Evolutionary conservation across 1,284 basidiomycete species (phyloP).

Genomic region (Salmacisia buchloeana): DNA sequence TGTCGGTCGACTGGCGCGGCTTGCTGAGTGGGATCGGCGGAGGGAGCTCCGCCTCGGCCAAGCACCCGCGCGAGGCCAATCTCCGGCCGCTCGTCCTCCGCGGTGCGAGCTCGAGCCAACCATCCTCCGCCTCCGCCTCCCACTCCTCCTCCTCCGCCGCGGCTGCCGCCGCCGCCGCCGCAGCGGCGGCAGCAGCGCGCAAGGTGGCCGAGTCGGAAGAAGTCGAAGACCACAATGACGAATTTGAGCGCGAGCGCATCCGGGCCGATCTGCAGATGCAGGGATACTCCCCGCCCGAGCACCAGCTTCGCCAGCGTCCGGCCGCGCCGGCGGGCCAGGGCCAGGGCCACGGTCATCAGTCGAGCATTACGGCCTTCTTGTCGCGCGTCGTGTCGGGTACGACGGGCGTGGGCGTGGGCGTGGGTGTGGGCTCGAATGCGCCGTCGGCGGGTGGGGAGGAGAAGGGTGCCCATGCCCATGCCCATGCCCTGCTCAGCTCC

Average conservation of each 20-base stretch:
- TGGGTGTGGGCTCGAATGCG: not conserved
- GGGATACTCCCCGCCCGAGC: slow-evolving; percentile 32
- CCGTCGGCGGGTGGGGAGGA: no score
- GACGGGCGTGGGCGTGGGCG: not conserved
- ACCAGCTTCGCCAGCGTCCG: slow-evolving; percentile 23
- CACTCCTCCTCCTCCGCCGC: slow-evolving; percentile 3
- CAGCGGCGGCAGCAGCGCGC: slow-evolving; percentile 9
- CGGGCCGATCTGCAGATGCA: slow-evolving; percentile 29
- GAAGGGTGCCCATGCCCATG: no score
- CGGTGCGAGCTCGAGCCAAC: slow-evolving; percentile 64
- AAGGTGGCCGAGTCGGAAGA: slow-evolving; percentile 30
- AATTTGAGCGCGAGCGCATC: slow-evolving; percentile 33
- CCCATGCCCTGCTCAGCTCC: no score
- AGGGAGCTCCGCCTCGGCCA: slow-evolving; percentile 31
- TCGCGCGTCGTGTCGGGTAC: slow-evolving; percentile 24
- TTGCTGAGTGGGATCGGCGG: slow-evolving; percentile 27
- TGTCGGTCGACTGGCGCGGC: slow-evolving; percentile 26
- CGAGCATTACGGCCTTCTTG: slow-evolving; percentile 34
- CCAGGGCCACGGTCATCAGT: slow-evolving; percentile 13
- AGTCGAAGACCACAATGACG: slow-evolving; percentile 31
- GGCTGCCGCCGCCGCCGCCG: not conserved
- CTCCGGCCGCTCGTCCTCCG: slow-evolving; percentile 69
- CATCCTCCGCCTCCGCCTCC: not conserved
- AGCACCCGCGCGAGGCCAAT: slow-evolving; percentile 57
- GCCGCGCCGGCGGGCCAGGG: slow-evolving; percentile 10